phyloP scores from a whole-genome alignment of 1,284 basidiomycete genomes.

The Apiotrichum brassicae region DNA sequence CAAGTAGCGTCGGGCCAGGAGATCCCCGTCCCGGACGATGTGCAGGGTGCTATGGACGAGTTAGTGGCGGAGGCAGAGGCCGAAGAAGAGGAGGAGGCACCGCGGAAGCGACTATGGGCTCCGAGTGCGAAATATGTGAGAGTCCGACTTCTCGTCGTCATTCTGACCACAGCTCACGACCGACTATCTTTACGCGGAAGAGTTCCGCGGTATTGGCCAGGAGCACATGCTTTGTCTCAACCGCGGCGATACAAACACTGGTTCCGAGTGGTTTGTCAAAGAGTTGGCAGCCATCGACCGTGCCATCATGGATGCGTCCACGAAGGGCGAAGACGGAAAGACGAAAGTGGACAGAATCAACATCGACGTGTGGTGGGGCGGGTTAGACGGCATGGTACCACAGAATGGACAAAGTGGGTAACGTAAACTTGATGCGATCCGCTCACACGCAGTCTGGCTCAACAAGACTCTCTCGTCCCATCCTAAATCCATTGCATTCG shows the following conservation, averaged over 20 bases:
- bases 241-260: constrained; percentile 31
- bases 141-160: not conserved
- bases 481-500: constrained; percentile 9
- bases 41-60: constrained; percentile 1
- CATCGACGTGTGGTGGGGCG: constrained; percentile 20
- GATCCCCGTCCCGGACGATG: constrained; percentile 1
- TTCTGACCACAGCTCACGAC: constrained; percentile 21
- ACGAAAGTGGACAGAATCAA: not conserved
- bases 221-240: constrained; percentile 44
- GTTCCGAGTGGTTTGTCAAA: constrained; percentile 33
- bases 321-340: not conserved
- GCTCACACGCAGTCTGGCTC: constrained; percentile 13
- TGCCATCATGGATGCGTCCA: not conserved
- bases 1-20: not conserved
- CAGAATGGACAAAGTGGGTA: constrained; percentile 16
- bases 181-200: constrained; percentile 36
- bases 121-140: constrained; percentile 19
- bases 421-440: too few species aligned
- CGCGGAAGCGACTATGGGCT: constrained; percentile 16
- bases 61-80: not conserved
- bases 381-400: constrained; percentile 20
- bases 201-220: constrained; percentile 38
- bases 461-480: constrained; percentile 14
- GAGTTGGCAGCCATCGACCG: constrained; percentile 23
- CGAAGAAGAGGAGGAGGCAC: constrained; percentile 1